Evolutionary conservation across 139 green algal species (phyloP), one percentile per base, ranked within the genome.

Genomic region (Pseudopediastrum boryanum): DNA sequence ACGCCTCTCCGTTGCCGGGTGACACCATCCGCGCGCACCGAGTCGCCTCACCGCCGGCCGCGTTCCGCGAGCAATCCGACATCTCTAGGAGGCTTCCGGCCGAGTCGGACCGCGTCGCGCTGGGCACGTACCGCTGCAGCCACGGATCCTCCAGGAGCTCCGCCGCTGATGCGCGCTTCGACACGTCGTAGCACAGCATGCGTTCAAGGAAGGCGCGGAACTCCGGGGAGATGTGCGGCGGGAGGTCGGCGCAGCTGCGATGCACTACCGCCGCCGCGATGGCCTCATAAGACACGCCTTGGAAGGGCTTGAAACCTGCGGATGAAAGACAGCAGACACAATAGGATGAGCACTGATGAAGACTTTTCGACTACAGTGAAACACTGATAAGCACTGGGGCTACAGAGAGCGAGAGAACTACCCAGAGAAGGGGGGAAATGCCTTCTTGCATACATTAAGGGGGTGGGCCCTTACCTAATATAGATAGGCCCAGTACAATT

Each of bases 131-230:
- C 61, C 76, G 72, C n/a, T 69, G 52, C 41, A 95, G 81, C 84
- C 88, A 94, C 12, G 91, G 89, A 69, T 96, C 90, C 4, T 86
- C 48, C 61, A 94, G 88, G 65, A 95, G 83, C 71, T 89, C 66
- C 2, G 52, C 59, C 8, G 92, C 93, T 39, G 82, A 87, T 27
- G 90, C 90, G 8, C 93, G 81, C 52, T 88, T 58, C 3, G 66
- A 12, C 3, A 85, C 77, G 38, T 87, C 67, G 39, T 90, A 90
- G 21, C 80, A 83, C 6, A 96, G 84, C 75, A 92, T 90, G 59
- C 63, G 38, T 7, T 44, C 33, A 27, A 95, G 75, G 48, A 95
- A 90, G 67, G 79, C 75, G 1, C 71, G 43, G 52, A 83, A 88
- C 33, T 48, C 71, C 8, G 51, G 44, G 74, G 62, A 67, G 33